These are phyloP conservation scores for Kazachstania africana DNA, from an alignment of 805 yeast species.

Conservation along the genomic window DNA sequence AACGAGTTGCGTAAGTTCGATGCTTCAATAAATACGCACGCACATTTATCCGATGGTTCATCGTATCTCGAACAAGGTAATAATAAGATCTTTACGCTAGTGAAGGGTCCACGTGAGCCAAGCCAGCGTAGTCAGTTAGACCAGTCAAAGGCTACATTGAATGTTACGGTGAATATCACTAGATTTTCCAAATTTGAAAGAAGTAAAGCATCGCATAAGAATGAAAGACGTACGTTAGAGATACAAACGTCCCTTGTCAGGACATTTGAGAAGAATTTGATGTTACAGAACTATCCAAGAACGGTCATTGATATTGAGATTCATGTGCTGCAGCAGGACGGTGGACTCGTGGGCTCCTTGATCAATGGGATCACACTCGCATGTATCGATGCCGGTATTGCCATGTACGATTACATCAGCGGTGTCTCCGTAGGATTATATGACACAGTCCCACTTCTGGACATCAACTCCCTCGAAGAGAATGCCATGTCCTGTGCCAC, in stretches of 20 bases:
- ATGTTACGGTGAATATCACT: slow-evolving; percentile 58
- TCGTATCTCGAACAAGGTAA: slow-evolving; percentile 88
- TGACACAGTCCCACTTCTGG: slow-evolving; percentile 70
- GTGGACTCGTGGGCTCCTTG: slow-evolving; percentile 70
- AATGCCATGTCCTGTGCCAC: slow-evolving; percentile 72
- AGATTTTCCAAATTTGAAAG: slow-evolving; percentile 74
- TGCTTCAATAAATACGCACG: slow-evolving; percentile 79
- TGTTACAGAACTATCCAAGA: slow-evolving; percentile 67
- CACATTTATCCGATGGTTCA: slow-evolving; percentile 82
- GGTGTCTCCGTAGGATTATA: slow-evolving; percentile 71
- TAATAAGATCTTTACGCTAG: slow-evolving; percentile 74
- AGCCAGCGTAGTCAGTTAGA: slow-evolving; percentile 39
- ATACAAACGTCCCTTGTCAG: slow-evolving; percentile 53
- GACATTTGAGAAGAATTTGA: slow-evolving; percentile 63
- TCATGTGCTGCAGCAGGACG: slow-evolving; percentile 80
- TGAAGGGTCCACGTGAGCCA: slow-evolving; percentile 88
- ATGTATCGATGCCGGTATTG: slow-evolving; percentile 86
- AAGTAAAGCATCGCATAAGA: slow-evolving; percentile 46
- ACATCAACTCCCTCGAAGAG: slow-evolving; percentile 74
- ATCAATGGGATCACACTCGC: slow-evolving; percentile 84
- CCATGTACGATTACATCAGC: slow-evolving; percentile 83
- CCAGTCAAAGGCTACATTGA: slow-evolving; percentile 43
- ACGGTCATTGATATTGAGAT: slow-evolving; percentile 67
- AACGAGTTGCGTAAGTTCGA: slow-evolving; percentile 78
- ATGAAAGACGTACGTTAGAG: slow-evolving; percentile 62